Evolutionary conservation across 2,329 filamentous ascomycete genomes (phyloP).

Genomic region (Colletotrichum musicola): DNA sequence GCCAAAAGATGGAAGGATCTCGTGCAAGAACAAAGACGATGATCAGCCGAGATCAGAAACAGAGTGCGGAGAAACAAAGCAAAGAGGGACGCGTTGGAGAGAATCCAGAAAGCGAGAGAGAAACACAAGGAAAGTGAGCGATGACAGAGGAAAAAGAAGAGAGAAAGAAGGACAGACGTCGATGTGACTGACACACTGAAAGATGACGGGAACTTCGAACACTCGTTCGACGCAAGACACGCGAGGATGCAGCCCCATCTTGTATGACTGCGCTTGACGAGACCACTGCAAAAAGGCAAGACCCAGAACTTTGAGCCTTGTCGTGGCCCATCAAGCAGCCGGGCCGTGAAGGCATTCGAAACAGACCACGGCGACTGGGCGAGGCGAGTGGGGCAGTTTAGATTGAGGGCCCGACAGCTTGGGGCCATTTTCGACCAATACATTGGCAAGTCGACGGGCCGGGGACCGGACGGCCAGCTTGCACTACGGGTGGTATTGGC

Average conservation of each 20-base stretch:
- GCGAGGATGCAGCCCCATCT: conserved; percentile 27
- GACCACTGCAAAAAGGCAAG: neutral
- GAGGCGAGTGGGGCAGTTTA: conserved; percentile 13
- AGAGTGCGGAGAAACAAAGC: conserved; percentile 24
- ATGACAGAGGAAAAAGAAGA: conserved; percentile 12
- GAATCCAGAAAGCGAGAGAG: conserved; percentile 10
- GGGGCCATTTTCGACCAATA: conserved; percentile 29
- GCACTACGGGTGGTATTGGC: neutral
- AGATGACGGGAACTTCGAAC: conserved; percentile 21
- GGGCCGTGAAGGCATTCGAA: conserved; percentile 37
- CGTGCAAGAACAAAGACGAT: conserved; percentile 9
- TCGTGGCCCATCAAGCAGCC: conserved; percentile 26
- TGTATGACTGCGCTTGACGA: conserved; percentile 31
- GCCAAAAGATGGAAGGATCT: conserved; percentile 18
- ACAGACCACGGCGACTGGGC: conserved; percentile 23
- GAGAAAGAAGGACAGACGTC: conserved; percentile 28
- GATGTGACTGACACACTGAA: conserved; percentile 30
- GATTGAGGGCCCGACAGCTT: conserved; percentile 26
- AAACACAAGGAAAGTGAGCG: conserved; percentile 24
- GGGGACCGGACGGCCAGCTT: conserved; percentile 2
- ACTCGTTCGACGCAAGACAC: conserved; percentile 31
- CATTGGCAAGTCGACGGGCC: conserved; percentile 1
- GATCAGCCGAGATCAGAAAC: conserved; percentile 20
- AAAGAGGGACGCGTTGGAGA: conserved; percentile 6
- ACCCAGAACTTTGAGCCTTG: conserved; percentile 26